Evolutionary conservation across 257 asterid species (phyloP).

Genomic region (Jacaranda mimosifolia): DNA sequence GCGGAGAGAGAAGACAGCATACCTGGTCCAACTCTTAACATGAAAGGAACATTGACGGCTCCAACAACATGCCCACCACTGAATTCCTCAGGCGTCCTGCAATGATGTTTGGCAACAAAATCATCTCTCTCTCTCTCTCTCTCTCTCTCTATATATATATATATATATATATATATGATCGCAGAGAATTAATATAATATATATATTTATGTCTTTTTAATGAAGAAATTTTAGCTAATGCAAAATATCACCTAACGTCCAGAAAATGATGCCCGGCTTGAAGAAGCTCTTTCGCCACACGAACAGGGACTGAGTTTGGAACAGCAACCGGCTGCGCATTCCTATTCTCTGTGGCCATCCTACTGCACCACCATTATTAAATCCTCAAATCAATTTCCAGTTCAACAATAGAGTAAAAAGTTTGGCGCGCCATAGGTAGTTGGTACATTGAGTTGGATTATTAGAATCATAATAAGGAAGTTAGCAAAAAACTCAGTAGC

Average conservation of each 20-base stretch:
- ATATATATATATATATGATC: too few species aligned
- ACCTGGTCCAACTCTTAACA: slow-evolving; percentile 75
- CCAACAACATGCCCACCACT: slow-evolving; percentile 70
- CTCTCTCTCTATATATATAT: too few species aligned
- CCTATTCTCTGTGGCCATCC: slow-evolving; percentile 50
- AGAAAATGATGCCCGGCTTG: slow-evolving; percentile 81
- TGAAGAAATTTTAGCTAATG: neutral
- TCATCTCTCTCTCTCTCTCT: neutral
- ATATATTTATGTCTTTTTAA: neutral
- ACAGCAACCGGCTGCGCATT: slow-evolving; percentile 46
- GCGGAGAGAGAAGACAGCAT: neutral
- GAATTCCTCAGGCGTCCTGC: slow-evolving; percentile 77
- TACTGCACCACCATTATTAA: slow-evolving; percentile 37
- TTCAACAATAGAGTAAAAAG: neutral
- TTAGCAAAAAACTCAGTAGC: too few species aligned
- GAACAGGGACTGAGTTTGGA: slow-evolving; percentile 82
- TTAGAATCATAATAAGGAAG: too few species aligned
- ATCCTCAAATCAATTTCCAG: neutral
- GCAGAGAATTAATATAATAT: too few species aligned
- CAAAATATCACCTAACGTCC: slow-evolving; percentile 67
- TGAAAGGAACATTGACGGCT: slow-evolving; percentile 77
- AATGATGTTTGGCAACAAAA: neutral
- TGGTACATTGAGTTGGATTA: neutral
- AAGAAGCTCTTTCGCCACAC: slow-evolving; percentile 78
- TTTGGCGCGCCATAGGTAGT: neutral